These are phyloP conservation scores for Dactylis glomerata DNA, from an alignment of 176 grass and related monocot genomes.

Conservation along the genomic window DNA sequence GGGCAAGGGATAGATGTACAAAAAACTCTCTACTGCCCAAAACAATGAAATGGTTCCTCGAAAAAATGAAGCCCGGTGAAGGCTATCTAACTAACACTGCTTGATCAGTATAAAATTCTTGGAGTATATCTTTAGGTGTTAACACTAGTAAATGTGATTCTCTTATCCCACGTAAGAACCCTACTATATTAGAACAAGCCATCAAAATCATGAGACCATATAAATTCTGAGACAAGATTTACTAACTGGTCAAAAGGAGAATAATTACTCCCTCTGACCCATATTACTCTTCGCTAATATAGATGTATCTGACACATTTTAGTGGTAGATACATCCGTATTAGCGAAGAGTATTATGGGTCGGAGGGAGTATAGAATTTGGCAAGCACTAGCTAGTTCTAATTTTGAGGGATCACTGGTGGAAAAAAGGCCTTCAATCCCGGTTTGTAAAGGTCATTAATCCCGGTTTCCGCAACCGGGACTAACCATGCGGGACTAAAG, in stretches of 20 bases:
- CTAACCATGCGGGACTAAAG: no score
- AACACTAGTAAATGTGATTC: neutral
- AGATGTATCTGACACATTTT: no score
- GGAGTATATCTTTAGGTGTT: neutral
- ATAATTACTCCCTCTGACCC: no score
- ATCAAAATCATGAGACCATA: neutral
- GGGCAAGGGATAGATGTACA: neutral
- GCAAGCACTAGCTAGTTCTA: neutral
- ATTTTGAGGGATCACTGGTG: neutral
- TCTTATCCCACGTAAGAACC: neutral
- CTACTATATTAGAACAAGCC: neutral
- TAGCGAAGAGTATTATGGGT: no score
- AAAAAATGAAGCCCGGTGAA: neutral
- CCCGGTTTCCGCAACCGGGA: no score
- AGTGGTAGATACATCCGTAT: no score
- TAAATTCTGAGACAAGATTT: neutral
- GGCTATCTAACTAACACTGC: neutral
- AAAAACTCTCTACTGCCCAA: neutral
- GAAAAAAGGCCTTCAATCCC: no score
- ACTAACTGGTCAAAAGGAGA: neutral
- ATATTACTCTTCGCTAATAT: no score
- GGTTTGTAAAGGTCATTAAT: no score
- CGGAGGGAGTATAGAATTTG: neutral
- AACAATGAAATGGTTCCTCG: neutral
- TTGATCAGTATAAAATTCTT: constrained; percentile 1